A percentile compares a stretch with the other conserved stretches of the same genome.
phyloP scores from a whole-genome alignment of 495 filamentous ascomycete species.

The Cercophora samala region DNA sequence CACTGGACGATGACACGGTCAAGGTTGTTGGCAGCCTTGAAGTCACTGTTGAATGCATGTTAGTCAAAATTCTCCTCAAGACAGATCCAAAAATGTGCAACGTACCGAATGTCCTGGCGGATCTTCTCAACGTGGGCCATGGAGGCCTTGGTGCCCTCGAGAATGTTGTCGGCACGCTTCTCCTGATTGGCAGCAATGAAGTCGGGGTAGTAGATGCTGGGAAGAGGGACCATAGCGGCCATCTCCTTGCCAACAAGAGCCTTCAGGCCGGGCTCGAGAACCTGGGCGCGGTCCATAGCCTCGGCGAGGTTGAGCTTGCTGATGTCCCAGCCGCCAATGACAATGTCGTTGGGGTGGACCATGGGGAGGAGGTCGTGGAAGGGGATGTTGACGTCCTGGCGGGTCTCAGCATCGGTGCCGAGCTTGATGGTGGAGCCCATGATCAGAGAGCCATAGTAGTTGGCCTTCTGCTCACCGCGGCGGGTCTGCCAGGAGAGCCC shows the following conservation, averaged over 20 bases:
- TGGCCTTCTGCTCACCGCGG: conserved; percentile 76
- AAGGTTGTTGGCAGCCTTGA: conserved; percentile 79
- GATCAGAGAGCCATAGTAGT: conserved; percentile 96
- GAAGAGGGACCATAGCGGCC: conserved; percentile 82
- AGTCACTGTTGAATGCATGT: conserved; percentile 55
- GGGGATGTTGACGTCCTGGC: conserved; percentile 90
- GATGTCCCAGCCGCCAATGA: conserved; percentile 97
- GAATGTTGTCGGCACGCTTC: conserved; percentile 88
- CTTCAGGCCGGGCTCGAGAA: conserved; percentile 92
- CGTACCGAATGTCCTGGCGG: conserved; percentile 78
- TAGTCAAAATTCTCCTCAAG: not conserved
- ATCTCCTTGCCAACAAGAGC: conserved; percentile 86
- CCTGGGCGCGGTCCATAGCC: conserved; percentile 92
- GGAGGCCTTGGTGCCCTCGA: conserved; percentile 78
- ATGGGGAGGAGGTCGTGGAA: conserved; percentile 93
- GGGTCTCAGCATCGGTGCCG: conserved; percentile 78
- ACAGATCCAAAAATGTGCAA: not conserved
- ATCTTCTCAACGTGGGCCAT: conserved; percentile 88
- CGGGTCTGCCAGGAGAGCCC: conserved; percentile 87
- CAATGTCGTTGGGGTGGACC: conserved; percentile 95
- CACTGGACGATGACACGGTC: conserved; percentile 98
- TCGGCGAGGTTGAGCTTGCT: conserved; percentile 81
- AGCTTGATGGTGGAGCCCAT: conserved; percentile 98
- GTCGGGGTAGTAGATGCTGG: conserved; percentile 97
- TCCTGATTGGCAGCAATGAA: conserved; percentile 99